Base-by-base conservation (phyloP, 768 basidiomycete genomes). In the Termitomyces sp. region DNA sequence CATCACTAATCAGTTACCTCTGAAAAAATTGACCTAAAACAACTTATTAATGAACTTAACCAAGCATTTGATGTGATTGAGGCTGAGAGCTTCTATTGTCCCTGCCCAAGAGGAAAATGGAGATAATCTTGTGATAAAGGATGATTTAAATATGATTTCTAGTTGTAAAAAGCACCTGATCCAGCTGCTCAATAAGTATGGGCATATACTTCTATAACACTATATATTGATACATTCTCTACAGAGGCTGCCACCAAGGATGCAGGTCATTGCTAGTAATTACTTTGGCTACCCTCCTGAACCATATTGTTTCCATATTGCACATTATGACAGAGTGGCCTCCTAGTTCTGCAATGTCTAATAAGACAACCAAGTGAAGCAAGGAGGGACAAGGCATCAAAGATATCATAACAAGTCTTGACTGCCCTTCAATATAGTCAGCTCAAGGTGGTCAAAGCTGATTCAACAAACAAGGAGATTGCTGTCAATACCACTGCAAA, bases 151-250 rank as follows among this genome's bases (percentile, higher is more conserved):
- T n/a, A 1, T 30, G 9, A 46, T 46, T 5, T 46, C 14, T 0
- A 46, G 45, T 28, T 46, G 45, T 12, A 46, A 46, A 16, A 46
- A 46, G 9, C 45, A 32, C 17, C 16, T 46, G 16, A 19, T 46
- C 4, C 2, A n/a, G 23, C 28, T 34, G 32, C 39, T 21, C 14
- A 52, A 23, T 23, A 17, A 23, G 39, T 52, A 14, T 1, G 5
- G 2, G 2, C 27, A 9, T 16, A 1, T 2, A n/a, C n/a, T 17
- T n/a, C 0, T 14, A 5, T 19, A 1, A 10, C 8, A 25, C 3
- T 6, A 25, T 46, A 7, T 17, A 21, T 5, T 32, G 28, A 21
- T 21, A 17, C 39, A 25, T 11, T n/a, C 9, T 16, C 14, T 16
- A 17, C 11, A 34, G 30, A 49, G 10, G 2, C 48, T 19, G 12